Evolutionary conservation across 2,329 filamentous ascomycete genomes (phyloP).

Genomic region (Colletotrichum nymphaeae): DNA sequence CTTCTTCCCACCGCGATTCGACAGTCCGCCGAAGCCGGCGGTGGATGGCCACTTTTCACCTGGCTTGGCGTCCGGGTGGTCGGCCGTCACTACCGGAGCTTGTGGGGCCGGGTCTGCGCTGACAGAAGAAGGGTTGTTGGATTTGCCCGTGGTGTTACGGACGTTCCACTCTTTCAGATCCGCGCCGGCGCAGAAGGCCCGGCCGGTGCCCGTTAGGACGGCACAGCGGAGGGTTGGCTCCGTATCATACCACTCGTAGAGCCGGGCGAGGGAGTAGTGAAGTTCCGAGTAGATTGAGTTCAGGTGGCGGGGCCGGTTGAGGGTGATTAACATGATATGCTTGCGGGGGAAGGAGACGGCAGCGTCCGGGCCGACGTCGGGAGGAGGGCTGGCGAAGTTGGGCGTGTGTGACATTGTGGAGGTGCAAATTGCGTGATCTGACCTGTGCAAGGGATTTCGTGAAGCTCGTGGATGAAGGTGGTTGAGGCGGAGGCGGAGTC

Average conservation of each 20-base stretch:
- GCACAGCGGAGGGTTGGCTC: constrained; percentile 71
- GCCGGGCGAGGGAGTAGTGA: constrained; percentile 59
- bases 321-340: constrained; percentile 68
- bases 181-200: constrained; percentile 76
- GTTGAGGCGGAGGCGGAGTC: not conserved
- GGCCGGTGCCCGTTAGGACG: constrained; percentile 71
- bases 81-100: constrained; percentile 5
- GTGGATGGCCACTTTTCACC: constrained; percentile 27
- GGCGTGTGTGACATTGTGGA: constrained; percentile 6
- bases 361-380: constrained; percentile 6
- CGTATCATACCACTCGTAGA: constrained; percentile 69
- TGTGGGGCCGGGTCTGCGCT: not conserved
- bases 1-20: constrained; percentile 75
- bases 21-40: constrained; percentile 52
- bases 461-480: not conserved
- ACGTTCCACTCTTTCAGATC: constrained; percentile 74
- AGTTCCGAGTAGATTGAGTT: constrained; percentile 65
- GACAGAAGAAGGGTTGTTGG: constrained; percentile 8
- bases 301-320: constrained; percentile 68
- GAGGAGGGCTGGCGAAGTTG: constrained; percentile 12
- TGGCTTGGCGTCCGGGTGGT: constrained; percentile 6
- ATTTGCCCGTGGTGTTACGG: constrained; percentile 47
- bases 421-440: no score
- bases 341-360: constrained; percentile 61
- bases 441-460: not conserved